Percentiles rank a stretch among this genome's conserved stretches.
Conservation (phyloP, 2,329 filamentous ascomycete species). For the Exophiala dermatitidis region DNA sequence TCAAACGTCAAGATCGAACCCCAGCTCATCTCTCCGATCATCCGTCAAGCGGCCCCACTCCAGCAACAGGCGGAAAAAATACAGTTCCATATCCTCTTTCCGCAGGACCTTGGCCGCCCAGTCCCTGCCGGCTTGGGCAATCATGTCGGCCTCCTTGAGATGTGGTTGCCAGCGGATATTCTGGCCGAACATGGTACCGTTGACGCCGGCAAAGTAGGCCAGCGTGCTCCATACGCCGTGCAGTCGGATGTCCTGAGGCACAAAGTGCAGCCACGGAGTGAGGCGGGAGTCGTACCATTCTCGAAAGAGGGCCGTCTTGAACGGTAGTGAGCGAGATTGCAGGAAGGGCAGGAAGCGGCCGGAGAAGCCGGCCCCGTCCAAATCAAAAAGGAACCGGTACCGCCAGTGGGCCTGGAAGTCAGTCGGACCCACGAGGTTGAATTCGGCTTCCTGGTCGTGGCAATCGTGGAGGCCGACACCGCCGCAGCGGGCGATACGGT, state of each 20-base stretch:
- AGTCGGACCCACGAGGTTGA: constrained; percentile 41
- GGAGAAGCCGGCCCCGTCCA: constrained; percentile 62
- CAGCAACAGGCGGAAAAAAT: constrained; percentile 67
- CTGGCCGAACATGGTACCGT: constrained; percentile 40
- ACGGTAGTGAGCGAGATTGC: constrained; percentile 59
- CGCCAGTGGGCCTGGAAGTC: constrained; percentile 55
- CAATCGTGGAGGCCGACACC: constrained; percentile 44
- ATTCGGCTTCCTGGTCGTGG: constrained; percentile 46
- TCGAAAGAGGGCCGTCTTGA: constrained; percentile 63
- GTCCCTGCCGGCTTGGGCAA: constrained; percentile 56
- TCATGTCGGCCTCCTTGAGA: constrained; percentile 53
- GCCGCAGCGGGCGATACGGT: constrained; percentile 51
- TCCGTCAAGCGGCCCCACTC: constrained; percentile 69
- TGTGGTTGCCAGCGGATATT: constrained; percentile 45
- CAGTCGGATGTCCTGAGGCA: constrained; percentile 66
- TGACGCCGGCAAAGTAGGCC: constrained; percentile 61
- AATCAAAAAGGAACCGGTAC: constrained; percentile 63
- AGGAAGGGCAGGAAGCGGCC: constrained; percentile 59
- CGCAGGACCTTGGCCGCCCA: constrained; percentile 60
- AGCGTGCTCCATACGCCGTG: constrained; percentile 67
- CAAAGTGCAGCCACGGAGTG: constrained; percentile 70
- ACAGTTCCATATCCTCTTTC: constrained; percentile 71
- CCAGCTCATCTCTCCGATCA: constrained; percentile 49
- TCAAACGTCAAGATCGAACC: constrained; percentile 28
- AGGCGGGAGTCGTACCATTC: constrained; percentile 74